Evolutionary conservation across 257 asterid genomes (phyloP).

Genomic region (Solanum sparsipilum): DNA sequence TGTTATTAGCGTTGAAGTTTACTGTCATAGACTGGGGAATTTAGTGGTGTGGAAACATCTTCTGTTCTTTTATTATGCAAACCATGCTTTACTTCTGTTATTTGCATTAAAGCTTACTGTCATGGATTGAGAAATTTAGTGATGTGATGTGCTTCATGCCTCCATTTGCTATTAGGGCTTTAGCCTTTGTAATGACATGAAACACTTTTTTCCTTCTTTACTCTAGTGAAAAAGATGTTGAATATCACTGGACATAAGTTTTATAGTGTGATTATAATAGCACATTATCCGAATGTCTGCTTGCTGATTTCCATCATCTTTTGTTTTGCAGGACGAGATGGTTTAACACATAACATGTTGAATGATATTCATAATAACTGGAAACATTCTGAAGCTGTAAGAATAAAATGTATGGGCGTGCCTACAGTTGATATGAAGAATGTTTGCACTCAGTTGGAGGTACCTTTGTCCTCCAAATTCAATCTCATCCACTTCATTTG

Average conservation of each 20-base stretch:
- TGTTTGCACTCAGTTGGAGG: slow-evolving; percentile 82
- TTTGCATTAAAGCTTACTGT: not conserved
- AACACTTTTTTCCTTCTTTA: not conserved
- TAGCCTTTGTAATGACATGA: not conserved
- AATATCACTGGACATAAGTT: not conserved
- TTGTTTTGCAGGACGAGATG: slow-evolving; percentile 65
- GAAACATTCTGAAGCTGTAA: slow-evolving; percentile 76
- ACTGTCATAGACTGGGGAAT: not conserved
- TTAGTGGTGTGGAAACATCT: not conserved
- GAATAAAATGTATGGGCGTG: slow-evolving; percentile 96
- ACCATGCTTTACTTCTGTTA: not conserved
- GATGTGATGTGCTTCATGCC: not conserved
- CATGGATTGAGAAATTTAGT: not conserved
- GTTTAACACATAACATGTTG: slow-evolving; percentile 92
- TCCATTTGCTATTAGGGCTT: not conserved
- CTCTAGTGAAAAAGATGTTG: not conserved
- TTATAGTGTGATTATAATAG: not conserved
- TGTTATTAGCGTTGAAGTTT: not conserved
- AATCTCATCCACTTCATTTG: not conserved
- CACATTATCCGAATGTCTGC: not conserved
- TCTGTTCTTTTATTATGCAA: not conserved
- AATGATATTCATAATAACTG: slow-evolving; percentile 81
- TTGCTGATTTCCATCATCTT: not conserved
- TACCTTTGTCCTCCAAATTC: slow-evolving; percentile 12
- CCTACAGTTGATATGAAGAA: slow-evolving; percentile 94